Evolutionary conservation across 2,329 filamentous ascomycete species (phyloP).

Genomic region (Beauveria rudraprayagi): DNA sequence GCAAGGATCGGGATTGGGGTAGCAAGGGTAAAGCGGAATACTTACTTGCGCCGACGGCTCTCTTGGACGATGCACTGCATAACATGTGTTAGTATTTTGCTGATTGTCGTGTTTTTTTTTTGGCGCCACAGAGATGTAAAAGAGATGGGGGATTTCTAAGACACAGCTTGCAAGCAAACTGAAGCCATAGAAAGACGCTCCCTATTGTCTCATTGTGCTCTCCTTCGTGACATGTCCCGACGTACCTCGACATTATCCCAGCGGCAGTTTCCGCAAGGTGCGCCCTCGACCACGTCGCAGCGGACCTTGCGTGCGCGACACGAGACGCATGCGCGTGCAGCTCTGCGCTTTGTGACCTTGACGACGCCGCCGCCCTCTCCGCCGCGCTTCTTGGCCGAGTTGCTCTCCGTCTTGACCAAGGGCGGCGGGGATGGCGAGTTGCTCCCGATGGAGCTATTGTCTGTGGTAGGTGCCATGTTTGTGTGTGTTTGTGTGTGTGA

Average conservation of each 20-base stretch:
- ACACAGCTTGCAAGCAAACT: not conserved
- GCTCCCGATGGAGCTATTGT: constrained; percentile 19
- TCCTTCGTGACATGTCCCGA: not conserved
- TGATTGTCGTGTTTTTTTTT: no score
- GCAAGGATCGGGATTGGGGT: not conserved
- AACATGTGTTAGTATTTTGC: not conserved
- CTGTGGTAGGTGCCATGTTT: constrained; percentile 1
- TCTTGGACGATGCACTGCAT: constrained; percentile 62
- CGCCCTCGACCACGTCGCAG: constrained; percentile 86
- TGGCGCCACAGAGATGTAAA: no score
- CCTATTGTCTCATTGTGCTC: not conserved
- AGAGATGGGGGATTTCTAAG: not conserved
- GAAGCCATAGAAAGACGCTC: not conserved
- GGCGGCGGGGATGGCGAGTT: constrained; percentile 23
- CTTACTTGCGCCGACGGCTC: constrained; percentile 79
- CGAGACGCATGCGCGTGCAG: constrained; percentile 84
- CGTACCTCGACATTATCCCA: constrained; percentile 63
- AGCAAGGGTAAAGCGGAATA: constrained; percentile 19
- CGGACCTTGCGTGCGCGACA: constrained; percentile 85
- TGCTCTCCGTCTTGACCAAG: constrained; percentile 18
- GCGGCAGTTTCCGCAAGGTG: constrained; percentile 80
- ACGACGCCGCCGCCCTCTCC: constrained; percentile 20
- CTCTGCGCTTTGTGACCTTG: constrained; percentile 65
- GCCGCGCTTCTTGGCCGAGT: constrained; percentile 23
- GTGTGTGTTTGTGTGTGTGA: not conserved